A percentile compares a stretch with the other conserved stretches of the same genome.
These are phyloP conservation scores for Kwoniella shivajii DNA, from an alignment of 1,284 basidiomycete genomes.

Conservation along the genomic window DNA sequence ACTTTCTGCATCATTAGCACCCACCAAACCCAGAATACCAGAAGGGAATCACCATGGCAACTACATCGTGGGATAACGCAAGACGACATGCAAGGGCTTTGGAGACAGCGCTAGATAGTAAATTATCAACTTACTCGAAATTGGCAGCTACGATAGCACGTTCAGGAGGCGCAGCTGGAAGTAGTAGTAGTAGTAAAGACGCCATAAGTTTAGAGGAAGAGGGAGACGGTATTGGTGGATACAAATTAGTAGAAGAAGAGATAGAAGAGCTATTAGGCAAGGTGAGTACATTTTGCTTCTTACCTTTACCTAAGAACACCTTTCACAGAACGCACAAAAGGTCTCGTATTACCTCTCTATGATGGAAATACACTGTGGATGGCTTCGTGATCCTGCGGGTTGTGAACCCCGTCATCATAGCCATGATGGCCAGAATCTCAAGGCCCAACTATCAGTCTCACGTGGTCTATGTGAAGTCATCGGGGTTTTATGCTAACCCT, in stretches of 20 bases:
- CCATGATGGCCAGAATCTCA: no score
- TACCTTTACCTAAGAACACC: background rate
- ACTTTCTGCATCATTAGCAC: no score
- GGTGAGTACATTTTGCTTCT: conserved; percentile 58
- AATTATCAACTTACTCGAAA: conserved; percentile 84
- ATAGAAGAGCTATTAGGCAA: conserved; percentile 84
- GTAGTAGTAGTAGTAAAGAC: conserved; percentile 16
- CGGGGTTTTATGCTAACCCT: no score
- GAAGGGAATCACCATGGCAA: background rate
- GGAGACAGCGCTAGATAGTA: conserved; percentile 85
- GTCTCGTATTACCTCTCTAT: no score
- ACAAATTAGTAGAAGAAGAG: conserved; percentile 72
- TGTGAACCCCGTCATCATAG: no score
- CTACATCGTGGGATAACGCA: conserved; percentile 53
- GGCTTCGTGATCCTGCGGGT: no score
- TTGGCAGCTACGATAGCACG: conserved; percentile 74
- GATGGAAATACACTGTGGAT: no score
- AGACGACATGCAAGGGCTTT: conserved; percentile 87
- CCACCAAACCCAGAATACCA: no score
- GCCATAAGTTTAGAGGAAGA: conserved; percentile 57
- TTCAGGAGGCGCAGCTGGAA: conserved; percentile 16
- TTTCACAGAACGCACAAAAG: background rate
- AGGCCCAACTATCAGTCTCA: no score
- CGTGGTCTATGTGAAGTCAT: no score
- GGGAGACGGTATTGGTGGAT: conserved; percentile 73